A percentile compares a stretch with the other conserved stretches of the same genome.
Evolutionary conservation across 1,139 yeast genomes (phyloP).

Genomic region (Pichia kudriavzevii): DNA sequence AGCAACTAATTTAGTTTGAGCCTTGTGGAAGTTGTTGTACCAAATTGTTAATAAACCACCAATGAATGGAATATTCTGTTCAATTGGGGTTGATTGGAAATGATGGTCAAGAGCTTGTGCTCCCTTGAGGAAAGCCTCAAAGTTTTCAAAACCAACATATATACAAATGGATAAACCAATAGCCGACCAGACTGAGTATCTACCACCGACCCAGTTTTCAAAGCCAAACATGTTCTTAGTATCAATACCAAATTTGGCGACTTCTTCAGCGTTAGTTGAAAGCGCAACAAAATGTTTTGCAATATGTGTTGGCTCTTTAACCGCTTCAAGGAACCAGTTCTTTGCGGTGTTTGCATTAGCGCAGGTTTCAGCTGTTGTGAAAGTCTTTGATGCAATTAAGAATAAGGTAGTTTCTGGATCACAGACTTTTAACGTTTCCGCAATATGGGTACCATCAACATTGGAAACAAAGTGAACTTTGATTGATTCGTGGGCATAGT

Average conservation of each 20-base stretch:
- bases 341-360: constrained; percentile 95
- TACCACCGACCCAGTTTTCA: constrained; percentile 98
- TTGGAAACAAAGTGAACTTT: constrained; percentile 90
- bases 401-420: constrained; percentile 90
- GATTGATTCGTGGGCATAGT: constrained; percentile 70
- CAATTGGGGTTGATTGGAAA: constrained; percentile 75
- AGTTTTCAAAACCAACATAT: constrained; percentile 92
- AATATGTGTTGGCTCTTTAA: constrained; percentile 58
- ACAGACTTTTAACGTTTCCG: constrained; percentile 73
- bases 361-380: constrained; percentile 96
- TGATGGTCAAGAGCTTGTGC: constrained; percentile 96
- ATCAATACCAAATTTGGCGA: constrained; percentile 91
- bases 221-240: constrained; percentile 97
- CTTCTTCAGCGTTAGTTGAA: constrained; percentile 88
- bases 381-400: constrained; percentile 93
- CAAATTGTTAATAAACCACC: constrained; percentile 93
- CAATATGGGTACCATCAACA: constrained; percentile 96
- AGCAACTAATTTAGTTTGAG: constrained; percentile 96
- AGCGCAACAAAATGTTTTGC: constrained; percentile 97
- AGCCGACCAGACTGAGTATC: constrained; percentile 99
- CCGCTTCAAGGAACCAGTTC: constrained; percentile 77
- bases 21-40: constrained; percentile 97
- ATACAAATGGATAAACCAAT: constrained; percentile 93
- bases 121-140: constrained; percentile 85
- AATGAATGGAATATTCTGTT: constrained; percentile 82